Base-by-base conservation (phyloP, 257 asterid species). In the Gynochthodes officinalis region DNA sequence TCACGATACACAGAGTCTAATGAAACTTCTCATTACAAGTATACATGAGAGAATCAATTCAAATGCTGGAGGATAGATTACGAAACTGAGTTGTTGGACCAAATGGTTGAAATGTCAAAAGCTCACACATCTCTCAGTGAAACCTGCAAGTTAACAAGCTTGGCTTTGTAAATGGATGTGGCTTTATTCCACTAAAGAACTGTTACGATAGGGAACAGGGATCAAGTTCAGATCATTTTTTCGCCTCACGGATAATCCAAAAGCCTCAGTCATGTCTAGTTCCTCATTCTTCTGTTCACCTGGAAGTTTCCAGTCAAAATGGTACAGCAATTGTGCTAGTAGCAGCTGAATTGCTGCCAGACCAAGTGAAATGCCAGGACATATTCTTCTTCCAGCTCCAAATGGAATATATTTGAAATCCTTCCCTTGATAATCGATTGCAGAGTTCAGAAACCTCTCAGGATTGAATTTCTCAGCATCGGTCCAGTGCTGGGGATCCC, bases 271-370 rank as follows among this genome's bases (percentile, higher is more conserved):
- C 67, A 61, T 61, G 44, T 61, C 67, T 16, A 61, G 67, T 19
- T 61, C 67, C 27, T 35, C 67, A 0, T n/a, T 0, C 44, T 33
- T 61, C 18, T 18, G 67, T 33, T 28, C 67, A 61, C 67, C 67
- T 32, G 28, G 25, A 61, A 61, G 67, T 35, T 61, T 61, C 67
- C 67, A 61, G 40, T 61, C 67, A 61, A 61, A 61, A 35, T 61
- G 67, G 46, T 32, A 61, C 46, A 61, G 67, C 4, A 61, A 16
- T 13, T 61, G 67, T 16, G 67, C 67, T 15, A 61, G 67, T 5
- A 61, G 39, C 43, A 61, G 67, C 46, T 18, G 27, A 61, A 61
- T 39, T 32, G 67, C 18, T 6, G 67, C 67, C 9, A 61, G 67
- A 32, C 67, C 67, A 18, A 61, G 67, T 16, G 67, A 61, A 59